Percentiles rank a stretch among this genome's conserved stretches.
Conservation (phyloP, 768 basidiomycete species). For the Termitomyces sp. region DNA sequence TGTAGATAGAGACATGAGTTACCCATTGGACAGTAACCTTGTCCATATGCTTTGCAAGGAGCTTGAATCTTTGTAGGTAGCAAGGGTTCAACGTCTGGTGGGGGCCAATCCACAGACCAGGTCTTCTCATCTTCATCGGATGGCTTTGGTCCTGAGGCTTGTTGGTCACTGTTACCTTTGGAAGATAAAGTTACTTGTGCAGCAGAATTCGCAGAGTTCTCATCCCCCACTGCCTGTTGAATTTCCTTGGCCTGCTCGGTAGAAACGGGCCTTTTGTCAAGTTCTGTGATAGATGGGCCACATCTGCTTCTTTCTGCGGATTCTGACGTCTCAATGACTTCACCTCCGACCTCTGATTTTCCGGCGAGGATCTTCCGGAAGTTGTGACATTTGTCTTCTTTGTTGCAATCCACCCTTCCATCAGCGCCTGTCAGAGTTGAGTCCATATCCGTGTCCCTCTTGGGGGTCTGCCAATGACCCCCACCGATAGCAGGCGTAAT, state of each 20-base stretch:
- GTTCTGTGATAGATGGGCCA: background rate
- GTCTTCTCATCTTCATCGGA: constrained; percentile 13
- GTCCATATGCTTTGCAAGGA: constrained; percentile 28
- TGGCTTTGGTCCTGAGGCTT: background rate
- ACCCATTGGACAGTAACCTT: constrained; percentile 26
- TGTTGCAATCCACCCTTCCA: constrained; percentile 4
- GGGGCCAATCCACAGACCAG: constrained; percentile 13
- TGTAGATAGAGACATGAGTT: constrained; percentile 25
- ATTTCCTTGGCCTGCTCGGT: background rate
- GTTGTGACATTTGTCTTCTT: background rate
- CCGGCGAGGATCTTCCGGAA: background rate
- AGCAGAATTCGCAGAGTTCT: background rate
- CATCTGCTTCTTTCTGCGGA: background rate
- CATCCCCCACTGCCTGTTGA: background rate
- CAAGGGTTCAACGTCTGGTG: constrained; percentile 5
- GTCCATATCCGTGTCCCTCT: background rate
- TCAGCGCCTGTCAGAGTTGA: background rate
- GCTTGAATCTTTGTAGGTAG: constrained; percentile 13
- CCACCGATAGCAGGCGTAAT: too few species aligned
- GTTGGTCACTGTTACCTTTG: background rate
- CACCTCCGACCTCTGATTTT: background rate
- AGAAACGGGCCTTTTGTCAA: background rate
- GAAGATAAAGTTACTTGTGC: background rate
- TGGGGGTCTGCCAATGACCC: background rate
- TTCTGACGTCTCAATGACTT: background rate